phyloP scores from a whole-genome alignment of 805 yeast species.

The Hanseniaspora lachancei region DNA sequence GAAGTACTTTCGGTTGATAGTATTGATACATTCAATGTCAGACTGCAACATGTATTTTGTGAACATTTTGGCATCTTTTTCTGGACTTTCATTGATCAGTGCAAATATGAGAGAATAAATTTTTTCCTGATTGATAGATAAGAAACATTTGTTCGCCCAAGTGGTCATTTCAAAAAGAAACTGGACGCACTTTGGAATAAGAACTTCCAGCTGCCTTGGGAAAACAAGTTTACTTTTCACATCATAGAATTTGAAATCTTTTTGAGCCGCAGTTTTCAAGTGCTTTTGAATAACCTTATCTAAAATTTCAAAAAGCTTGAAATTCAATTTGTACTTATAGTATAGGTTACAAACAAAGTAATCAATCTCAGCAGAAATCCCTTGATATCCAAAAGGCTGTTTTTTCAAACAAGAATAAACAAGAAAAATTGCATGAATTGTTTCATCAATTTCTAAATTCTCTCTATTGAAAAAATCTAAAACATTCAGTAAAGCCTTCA shows the following conservation, averaged over 20 bases:
- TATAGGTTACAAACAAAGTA: neutral
- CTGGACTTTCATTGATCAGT: neutral
- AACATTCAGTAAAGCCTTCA: conserved; percentile 22
- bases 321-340: neutral
- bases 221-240: neutral
- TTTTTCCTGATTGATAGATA: neutral
- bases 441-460: conserved; percentile 16
- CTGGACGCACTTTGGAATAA: neutral
- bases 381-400: conserved; percentile 7
- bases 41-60: neutral
- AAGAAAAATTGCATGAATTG: neutral
- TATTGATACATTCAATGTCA: neutral
- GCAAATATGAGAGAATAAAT: neutral
- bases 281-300: neutral
- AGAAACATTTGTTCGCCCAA: neutral
- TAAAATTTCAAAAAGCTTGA: neutral
- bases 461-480: conserved; percentile 17
- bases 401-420: conserved; percentile 2
- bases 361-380: neutral
- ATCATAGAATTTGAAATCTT: neutral
- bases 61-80: neutral
- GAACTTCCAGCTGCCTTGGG: neutral
- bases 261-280: neutral
- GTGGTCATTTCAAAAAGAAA: neutral
- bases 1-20: neutral